phyloP scores from a whole-genome alignment of 2,329 filamentous ascomycete species.

The Coniochaeta hoffmannii region DNA sequence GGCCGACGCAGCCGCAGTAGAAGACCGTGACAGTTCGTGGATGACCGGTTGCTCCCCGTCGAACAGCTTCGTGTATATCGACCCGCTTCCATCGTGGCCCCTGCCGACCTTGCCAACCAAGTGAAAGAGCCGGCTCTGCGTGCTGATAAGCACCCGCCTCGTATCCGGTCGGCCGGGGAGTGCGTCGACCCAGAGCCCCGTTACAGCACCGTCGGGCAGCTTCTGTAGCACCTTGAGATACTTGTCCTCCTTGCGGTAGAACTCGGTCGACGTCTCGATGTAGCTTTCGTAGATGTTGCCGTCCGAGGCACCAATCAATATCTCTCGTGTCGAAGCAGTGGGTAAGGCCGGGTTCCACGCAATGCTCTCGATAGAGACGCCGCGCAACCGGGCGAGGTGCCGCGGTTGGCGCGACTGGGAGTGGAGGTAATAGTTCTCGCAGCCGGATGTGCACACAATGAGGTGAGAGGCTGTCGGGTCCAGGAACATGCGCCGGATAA shows the following conservation, averaged over 20 bases:
- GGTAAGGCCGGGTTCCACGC: slow-evolving; percentile 93
- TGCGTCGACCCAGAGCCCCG: slow-evolving; percentile 77
- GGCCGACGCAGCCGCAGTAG: slow-evolving; percentile 52
- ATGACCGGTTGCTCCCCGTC: slow-evolving; percentile 75
- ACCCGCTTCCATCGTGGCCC: slow-evolving; percentile 71
- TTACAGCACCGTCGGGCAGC: slow-evolving; percentile 73
- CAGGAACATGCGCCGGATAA: slow-evolving; percentile 94
- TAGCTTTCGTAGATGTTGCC: slow-evolving; percentile 93
- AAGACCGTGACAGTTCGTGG: slow-evolving; percentile 61
- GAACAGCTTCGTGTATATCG: slow-evolving; percentile 82
- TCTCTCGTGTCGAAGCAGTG: slow-evolving; percentile 90
- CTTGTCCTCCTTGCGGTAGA: slow-evolving; percentile 91
- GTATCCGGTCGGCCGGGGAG: slow-evolving; percentile 60
- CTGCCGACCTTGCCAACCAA: slow-evolving; percentile 71
- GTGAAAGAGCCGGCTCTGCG: slow-evolving; percentile 70
- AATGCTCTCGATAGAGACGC: slow-evolving; percentile 79
- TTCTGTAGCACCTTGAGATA: slow-evolving; percentile 81
- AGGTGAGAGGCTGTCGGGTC: slow-evolving; percentile 95
- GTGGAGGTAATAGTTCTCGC: slow-evolving; percentile 97
- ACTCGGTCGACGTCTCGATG: slow-evolving; percentile 89
- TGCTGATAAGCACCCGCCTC: slow-evolving; percentile 72
- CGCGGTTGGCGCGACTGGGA: slow-evolving; percentile 88
- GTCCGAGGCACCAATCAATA: slow-evolving; percentile 84
- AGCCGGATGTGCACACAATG: slow-evolving; percentile 80
- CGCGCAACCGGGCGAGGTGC: slow-evolving; percentile 71